These are phyloP conservation scores for Ceratocystiopsis minuta DNA, from an alignment of 2,329 filamentous ascomycete genomes.

Conservation along the genomic window DNA sequence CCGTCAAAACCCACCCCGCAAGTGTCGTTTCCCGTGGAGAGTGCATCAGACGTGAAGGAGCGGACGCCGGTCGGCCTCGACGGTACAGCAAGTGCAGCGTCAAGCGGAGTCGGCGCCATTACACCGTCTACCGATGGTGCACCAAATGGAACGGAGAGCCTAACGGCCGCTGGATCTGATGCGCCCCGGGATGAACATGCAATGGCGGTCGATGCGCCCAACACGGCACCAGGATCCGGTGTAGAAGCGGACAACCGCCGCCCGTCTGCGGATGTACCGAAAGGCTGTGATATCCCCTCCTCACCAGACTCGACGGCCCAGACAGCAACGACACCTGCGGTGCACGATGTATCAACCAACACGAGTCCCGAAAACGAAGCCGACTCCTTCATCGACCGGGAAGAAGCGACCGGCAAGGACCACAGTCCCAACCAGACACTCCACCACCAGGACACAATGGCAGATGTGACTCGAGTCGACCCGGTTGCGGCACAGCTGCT, in stretches of 20 bases:
- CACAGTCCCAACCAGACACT: neutral
- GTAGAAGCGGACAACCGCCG: neutral
- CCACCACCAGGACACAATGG: too few species aligned
- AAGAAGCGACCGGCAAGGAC: conserved; percentile 8
- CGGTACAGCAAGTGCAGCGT: too few species aligned
- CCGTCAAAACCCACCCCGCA: too few species aligned
- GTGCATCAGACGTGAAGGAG: too few species aligned
- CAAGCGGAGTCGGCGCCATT: too few species aligned
- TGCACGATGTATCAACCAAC: conserved; percentile 50
- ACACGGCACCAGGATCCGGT: too few species aligned
- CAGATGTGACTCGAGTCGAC: conserved; percentile 3
- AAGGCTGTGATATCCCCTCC: conserved; percentile 25
- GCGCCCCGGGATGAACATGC: neutral
- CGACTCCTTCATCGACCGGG: conserved; percentile 34
- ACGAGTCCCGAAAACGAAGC: conserved; percentile 58
- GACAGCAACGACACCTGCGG: conserved; percentile 54
- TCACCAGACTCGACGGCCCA: conserved; percentile 51
- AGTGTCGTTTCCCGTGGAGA: too few species aligned
- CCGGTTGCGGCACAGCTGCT: conserved; percentile 26
- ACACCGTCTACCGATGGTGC: too few species aligned
- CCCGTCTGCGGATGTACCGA: neutral
- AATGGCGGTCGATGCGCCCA: conserved; percentile 1
- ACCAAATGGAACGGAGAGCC: too few species aligned
- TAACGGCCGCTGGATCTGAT: neutral
- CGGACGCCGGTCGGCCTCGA: too few species aligned